Evolutionary conservation across 225 moss, liverwort and hornwort species (phyloP).

Genomic region (Sphagnum contortum): DNA sequence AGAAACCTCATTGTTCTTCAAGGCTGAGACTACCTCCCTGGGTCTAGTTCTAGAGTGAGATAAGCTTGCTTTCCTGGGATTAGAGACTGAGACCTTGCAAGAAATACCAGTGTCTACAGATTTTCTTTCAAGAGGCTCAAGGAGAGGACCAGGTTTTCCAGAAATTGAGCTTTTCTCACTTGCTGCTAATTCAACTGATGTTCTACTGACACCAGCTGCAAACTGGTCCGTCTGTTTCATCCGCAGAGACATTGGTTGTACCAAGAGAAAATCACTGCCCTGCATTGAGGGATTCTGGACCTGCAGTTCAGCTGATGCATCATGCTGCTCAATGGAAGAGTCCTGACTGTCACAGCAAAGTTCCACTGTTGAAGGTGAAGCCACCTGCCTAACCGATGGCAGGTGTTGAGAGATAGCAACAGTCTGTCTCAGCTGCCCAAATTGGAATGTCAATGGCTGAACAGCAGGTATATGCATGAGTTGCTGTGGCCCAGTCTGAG

Average conservation of each 20-base stretch:
- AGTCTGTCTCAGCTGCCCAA: conserved; percentile 80
- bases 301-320: neutral
- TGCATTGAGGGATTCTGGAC: conserved; percentile 5
- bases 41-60: conserved; percentile 43
- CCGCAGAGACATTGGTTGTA: conserved; percentile 48
- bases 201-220: conserved; percentile 21
- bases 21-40: conserved; percentile 16
- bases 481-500: conserved; percentile 51
- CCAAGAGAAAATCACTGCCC: conserved; percentile 18
- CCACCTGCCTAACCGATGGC: conserved; percentile 15
- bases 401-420: conserved; percentile 20
- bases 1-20: conserved; percentile 15
- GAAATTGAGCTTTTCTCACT: conserved; percentile 29
- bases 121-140: conserved; percentile 40
- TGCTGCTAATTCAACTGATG: conserved; percentile 30
- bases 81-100: conserved; percentile 34
- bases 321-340: conserved; percentile 18
- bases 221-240: conserved; percentile 42
- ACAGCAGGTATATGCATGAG: conserved; percentile 29
- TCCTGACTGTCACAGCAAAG: conserved; percentile 12
- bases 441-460: conserved; percentile 67
- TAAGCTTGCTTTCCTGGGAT: conserved; percentile 22
- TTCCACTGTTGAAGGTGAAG: neutral
- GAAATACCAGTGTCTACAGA: conserved; percentile 40
- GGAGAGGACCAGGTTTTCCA: conserved; percentile 34